Percentiles rank a stretch among this genome's conserved stretches.
phyloP scores from a whole-genome alignment of 345 rosid species.

The Bruguiera sexangula region DNA sequence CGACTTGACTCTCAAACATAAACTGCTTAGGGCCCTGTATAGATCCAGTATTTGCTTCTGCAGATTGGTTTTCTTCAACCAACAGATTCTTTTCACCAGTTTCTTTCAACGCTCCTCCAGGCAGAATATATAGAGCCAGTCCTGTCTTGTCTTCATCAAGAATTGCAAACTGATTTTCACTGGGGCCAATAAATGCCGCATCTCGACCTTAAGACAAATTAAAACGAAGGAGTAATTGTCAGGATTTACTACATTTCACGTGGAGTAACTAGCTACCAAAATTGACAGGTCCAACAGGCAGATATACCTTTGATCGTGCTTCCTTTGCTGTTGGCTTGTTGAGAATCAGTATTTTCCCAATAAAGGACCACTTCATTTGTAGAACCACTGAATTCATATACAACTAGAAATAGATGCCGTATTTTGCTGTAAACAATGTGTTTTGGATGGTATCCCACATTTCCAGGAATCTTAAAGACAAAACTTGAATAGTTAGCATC shows the following conservation, averaged over 20 bases:
- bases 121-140: conserved; percentile 64
- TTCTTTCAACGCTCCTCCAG: conserved; percentile 58
- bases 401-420: conserved; percentile 72
- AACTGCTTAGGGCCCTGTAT: conserved; percentile 77
- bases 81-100: conserved; percentile 54
- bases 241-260: neutral
- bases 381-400: conserved; percentile 81
- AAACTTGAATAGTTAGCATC: conserved; percentile 1
- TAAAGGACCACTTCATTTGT: conserved; percentile 83
- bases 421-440: conserved; percentile 66
- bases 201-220: conserved; percentile 54
- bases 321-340: conserved; percentile 66
- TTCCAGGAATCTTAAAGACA: conserved; percentile 68
- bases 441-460: conserved; percentile 74
- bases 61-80: conserved; percentile 53
- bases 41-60: conserved; percentile 54
- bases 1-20: conserved; percentile 89
- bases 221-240: conserved; percentile 2
- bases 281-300: conserved; percentile 12
- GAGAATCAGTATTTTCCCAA: conserved; percentile 78
- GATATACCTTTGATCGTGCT: conserved; percentile 72
- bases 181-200: conserved; percentile 89
- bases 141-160: conserved; percentile 95
- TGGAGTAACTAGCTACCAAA: too few species aligned
- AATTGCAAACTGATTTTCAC: conserved; percentile 82